Conservation (phyloP, 2,329 filamentous ascomycete genomes). For the Hypoxylon sp. region DNA sequence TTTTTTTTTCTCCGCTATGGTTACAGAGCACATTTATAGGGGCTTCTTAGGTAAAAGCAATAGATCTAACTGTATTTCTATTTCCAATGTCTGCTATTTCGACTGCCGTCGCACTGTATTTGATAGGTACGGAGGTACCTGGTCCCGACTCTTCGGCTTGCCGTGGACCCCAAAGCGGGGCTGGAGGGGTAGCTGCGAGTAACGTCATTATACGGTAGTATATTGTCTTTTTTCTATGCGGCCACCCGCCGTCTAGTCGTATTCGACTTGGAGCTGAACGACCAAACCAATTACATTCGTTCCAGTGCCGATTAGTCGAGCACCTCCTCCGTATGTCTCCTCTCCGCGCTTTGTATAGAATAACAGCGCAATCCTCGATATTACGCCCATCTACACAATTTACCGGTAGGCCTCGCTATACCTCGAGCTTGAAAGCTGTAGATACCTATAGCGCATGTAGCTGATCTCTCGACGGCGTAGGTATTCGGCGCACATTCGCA, state of each 20-base stretch:
- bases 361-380: constrained; percentile 50
- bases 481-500: constrained; percentile 54
- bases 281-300: constrained; percentile 16
- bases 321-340: constrained; percentile 50
- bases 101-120: constrained; percentile 8
- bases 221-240: constrained; percentile 4
- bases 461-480: constrained; percentile 24
- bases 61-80: constrained; percentile 19
- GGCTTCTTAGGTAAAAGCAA: constrained; percentile 9
- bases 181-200: constrained; percentile 31
- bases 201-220: constrained; percentile 36
- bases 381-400: constrained; percentile 47
- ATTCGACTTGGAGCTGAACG: neutral
- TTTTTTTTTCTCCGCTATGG: neutral
- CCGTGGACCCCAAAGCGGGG: constrained; percentile 21
- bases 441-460: neutral
- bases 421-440: neutral
- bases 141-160: neutral
- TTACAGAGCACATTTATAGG: constrained; percentile 23
- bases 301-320: neutral
- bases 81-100: neutral
- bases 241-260: neutral
- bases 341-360: constrained; percentile 50
- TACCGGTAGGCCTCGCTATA: constrained; percentile 30
- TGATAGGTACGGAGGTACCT: constrained; percentile 3